These are phyloP conservation scores for Pythium aristosporum DNA, from an alignment of 352 stramenopile genomes.

Conservation along the genomic window DNA sequence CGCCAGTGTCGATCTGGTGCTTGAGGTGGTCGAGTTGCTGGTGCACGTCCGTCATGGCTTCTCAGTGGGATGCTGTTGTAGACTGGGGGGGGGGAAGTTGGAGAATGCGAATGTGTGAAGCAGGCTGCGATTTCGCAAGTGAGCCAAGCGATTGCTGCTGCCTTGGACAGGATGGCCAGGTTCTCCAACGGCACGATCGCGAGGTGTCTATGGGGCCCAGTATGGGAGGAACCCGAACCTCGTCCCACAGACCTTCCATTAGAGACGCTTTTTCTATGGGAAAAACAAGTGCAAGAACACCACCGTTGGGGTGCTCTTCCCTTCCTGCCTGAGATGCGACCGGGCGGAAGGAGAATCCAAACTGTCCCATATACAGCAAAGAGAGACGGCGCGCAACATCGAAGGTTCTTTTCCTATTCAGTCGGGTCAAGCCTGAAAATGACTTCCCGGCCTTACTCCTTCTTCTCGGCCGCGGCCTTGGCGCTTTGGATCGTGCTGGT, in stretches of 20 bases:
- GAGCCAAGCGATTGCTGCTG: neutral
- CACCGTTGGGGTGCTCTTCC: neutral
- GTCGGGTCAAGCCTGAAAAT: neutral
- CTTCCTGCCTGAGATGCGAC: constrained; percentile 7
- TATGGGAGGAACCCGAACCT: neutral
- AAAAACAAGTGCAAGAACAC: neutral
- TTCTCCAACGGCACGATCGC: constrained; percentile 10
- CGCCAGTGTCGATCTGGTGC: constrained; percentile 48
- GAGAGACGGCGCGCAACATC: neutral
- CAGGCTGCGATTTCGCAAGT: constrained; percentile 22
- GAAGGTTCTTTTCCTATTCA: neutral
- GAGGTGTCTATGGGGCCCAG: neutral
- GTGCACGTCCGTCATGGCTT: constrained; percentile 45
- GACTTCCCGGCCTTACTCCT: neutral
- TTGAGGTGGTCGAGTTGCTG: constrained; percentile 47
- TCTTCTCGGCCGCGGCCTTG: constrained; percentile 48
- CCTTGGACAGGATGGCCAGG: neutral
- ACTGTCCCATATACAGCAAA: constrained; percentile 15
- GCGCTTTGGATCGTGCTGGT: constrained; percentile 58
- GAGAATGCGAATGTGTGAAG: constrained; percentile 2
- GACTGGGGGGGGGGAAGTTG: neutral
- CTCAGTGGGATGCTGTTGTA: too few relatives aligned
- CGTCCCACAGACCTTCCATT: neutral
- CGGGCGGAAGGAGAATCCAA: neutral
- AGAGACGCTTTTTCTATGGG: constrained; percentile 10